phyloP scores from a whole-genome alignment of 176 grass and related monocot species.

The Poa pratensis region DNA sequence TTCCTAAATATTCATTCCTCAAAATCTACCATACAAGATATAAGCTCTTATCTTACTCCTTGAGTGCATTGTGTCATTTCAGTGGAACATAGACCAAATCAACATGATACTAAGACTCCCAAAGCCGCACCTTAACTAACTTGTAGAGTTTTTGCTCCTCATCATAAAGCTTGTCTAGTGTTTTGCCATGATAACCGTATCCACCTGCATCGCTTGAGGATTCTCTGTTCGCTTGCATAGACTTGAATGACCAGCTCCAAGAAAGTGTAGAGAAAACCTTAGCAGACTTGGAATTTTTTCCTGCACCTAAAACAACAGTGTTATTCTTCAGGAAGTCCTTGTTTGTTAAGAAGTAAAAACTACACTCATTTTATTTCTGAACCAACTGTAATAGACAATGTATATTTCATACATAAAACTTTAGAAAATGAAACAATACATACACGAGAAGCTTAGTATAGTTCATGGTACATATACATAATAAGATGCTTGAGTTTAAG shows the following conservation, averaged over 20 bases:
- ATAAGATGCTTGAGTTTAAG: conserved; percentile 12
- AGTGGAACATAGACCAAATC: conserved; percentile 18
- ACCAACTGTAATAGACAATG: conserved; percentile 1
- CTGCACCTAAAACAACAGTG: conserved; percentile 51
- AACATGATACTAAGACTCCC: conserved; percentile 1
- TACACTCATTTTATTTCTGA: neutral
- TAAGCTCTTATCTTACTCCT: conserved; percentile 8
- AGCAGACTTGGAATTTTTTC: conserved; percentile 78
- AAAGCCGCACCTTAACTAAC: conserved; percentile 77
- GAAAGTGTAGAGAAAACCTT: conserved; percentile 93
- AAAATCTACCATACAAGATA: conserved; percentile 17
- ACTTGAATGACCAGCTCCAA: conserved; percentile 92
- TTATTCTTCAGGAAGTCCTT: conserved; percentile 22
- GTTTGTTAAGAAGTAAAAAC: neutral
- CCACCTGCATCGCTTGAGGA: conserved; percentile 59
- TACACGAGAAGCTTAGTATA: conserved; percentile 7
- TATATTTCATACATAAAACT: conserved; percentile 7
- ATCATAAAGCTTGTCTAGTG: conserved; percentile 75
- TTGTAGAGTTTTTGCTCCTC: conserved; percentile 98
- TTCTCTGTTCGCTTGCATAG: conserved; percentile 59
- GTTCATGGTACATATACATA: conserved; percentile 1
- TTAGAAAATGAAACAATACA: conserved; percentile 23
- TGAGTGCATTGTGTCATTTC: conserved; percentile 13
- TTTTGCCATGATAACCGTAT: conserved; percentile 85
- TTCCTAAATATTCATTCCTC: conserved; percentile 29